A percentile compares a stretch with the other conserved stretches of the same genome.
These are phyloP conservation scores for Heliamphora pulchella DNA, from an alignment of 179 eudicot genomes.

Conservation along the genomic window DNA sequence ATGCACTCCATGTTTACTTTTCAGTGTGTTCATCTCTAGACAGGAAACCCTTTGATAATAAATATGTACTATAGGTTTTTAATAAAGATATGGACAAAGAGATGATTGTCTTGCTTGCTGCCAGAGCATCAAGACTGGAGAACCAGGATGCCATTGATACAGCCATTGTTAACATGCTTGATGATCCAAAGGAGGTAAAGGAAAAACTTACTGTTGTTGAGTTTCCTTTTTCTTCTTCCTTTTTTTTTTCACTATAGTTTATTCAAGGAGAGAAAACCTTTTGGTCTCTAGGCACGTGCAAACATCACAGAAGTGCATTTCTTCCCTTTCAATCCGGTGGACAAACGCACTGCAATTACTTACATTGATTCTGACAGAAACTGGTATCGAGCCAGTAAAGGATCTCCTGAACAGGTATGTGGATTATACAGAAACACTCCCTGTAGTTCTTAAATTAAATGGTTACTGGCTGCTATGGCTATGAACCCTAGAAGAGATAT, in stretches of 20 bases:
- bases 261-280: background rate
- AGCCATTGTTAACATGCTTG: constrained; percentile 65
- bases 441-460: background rate
- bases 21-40: background rate
- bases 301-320: constrained; percentile 80
- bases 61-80: constrained; percentile 31
- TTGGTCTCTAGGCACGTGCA: constrained; percentile 56
- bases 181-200: constrained; percentile 68
- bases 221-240: background rate
- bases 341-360: constrained; percentile 85
- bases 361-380: constrained; percentile 56
- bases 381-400: constrained; percentile 83
- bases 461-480: background rate
- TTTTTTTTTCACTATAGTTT: background rate
- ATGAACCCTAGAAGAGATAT: background rate
- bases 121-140: constrained; percentile 85
- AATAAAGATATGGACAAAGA: constrained; percentile 46
- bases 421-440: background rate
- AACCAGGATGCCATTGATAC: constrained; percentile 95
- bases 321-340: constrained; percentile 80
- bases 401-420: constrained; percentile 84
- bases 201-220: background rate
- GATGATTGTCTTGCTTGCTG: constrained; percentile 48
- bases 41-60: background rate
- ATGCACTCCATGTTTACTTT: constrained; percentile 1